Base-by-base conservation (phyloP, 768 basidiomycete genomes). In the Suillus bovinus region DNA sequence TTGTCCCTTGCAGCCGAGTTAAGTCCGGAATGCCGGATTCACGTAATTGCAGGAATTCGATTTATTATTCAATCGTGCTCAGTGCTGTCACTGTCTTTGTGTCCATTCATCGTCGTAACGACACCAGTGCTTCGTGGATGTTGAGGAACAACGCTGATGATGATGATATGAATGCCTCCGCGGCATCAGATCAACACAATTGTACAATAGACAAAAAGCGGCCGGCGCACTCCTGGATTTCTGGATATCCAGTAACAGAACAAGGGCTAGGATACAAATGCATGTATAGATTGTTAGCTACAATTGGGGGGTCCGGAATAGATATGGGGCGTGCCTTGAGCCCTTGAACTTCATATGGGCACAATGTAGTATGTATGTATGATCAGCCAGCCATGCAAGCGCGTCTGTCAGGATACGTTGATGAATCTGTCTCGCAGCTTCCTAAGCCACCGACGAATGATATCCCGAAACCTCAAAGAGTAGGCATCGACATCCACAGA, bases 371-470 rank as follows among this genome's bases (percentile, higher is more conserved):
- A 24, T 50, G 36, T 47, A 38, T 31, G 27, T 58, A 31, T 24
- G 56, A 38, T 46, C 39, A 49, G 9, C 11, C 39, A 49, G 9
- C 11, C 24, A 24, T 44, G 49, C 33, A 14, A 33, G 50, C 29
- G 8, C 4, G 56, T 50, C 17, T 4, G 8, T 56, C 34, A 63
- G 38, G n/a, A 39, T 29, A 46, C 36, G 3, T 42, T 64, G 17
- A 46, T 58, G 46, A 65, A 46, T 46, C 46, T 46, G 41, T 53
- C 63, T 31, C 61, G 57, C 63, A 68, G 62, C 52, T 58, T 53
- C 31, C 61, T 54, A 56, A 75, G 59, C 73, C 74, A 69, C 38
- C 68, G 69, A 41, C 71, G 63, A 60, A 78, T 56, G 66, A 76
- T 61, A 54, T 67, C 68, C 50, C 72, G 68, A 47, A 78, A 58